A percentile compares a stretch with the other conserved stretches of the same genome.
These are phyloP conservation scores for Escovopsis sp. DNA, from an alignment of 2,329 filamentous ascomycete genomes.

Conservation along the genomic window DNA sequence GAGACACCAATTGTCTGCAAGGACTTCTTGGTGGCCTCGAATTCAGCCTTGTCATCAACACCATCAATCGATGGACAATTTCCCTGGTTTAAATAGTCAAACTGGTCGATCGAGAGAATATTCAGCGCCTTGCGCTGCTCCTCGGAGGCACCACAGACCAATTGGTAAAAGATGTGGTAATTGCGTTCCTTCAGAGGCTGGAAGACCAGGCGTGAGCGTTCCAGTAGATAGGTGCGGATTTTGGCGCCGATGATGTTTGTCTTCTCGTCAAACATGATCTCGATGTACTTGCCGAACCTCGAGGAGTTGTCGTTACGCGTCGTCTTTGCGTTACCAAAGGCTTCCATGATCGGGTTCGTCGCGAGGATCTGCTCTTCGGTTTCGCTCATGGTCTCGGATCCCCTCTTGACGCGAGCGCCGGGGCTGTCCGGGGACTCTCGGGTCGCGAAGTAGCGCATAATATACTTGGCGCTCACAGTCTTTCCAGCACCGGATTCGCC, in stretches of 20 bases:
- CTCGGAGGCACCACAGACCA: constrained; percentile 82
- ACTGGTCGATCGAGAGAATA: constrained; percentile 72
- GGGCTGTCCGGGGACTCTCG: constrained; percentile 86
- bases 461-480: constrained; percentile 98
- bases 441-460: constrained; percentile 98
- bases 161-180: constrained; percentile 98
- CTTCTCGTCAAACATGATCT: constrained; percentile 95
- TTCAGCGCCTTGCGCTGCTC: constrained; percentile 65
- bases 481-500: constrained; percentile 98
- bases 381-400: constrained; percentile 76
- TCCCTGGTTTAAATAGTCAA: constrained; percentile 92
- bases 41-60: constrained; percentile 90
- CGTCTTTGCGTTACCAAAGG: constrained; percentile 99
- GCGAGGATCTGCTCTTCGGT: constrained; percentile 97
- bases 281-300: constrained; percentile 97
- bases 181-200: constrained; percentile 96
- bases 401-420: constrained; percentile 58
- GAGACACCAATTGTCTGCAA: constrained; percentile 76
- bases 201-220: constrained; percentile 90
- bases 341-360: constrained; percentile 99
- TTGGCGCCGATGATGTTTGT: constrained; percentile 96
- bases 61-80: constrained; percentile 82
- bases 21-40: constrained; percentile 73
- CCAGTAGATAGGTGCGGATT: constrained; percentile 88
- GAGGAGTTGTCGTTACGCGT: constrained; percentile 98